Percentiles rank a stretch among this genome's conserved stretches.
phyloP scores from a whole-genome alignment of 73 alveolate genomes.

The Paramecium pentaurelia region DNA sequence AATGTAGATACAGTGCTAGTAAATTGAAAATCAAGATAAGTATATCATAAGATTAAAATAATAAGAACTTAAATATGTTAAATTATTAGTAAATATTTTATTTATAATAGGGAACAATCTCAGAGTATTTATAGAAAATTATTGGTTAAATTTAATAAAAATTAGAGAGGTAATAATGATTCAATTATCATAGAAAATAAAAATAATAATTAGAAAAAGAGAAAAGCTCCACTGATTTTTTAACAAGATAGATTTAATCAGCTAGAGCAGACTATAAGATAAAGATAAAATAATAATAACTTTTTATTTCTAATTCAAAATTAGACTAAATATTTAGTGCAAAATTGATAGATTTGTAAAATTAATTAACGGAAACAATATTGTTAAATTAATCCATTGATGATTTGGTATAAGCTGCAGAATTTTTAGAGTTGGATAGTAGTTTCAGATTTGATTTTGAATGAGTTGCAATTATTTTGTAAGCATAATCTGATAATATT shows the following conservation, averaged over 20 bases:
- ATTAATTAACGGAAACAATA: background rate
- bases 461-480: background rate
- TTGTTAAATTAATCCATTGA: background rate
- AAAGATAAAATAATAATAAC: background rate
- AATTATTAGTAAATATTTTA: background rate
- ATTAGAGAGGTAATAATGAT: background rate
- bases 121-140: background rate
- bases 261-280: background rate
- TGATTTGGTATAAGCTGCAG: background rate
- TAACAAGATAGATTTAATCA: background rate
- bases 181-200: background rate
- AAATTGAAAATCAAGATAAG: background rate
- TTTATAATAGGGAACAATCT: background rate
- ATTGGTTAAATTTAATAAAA: background rate
- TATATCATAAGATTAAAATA: background rate
- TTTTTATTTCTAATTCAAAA: background rate
- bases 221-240: background rate
- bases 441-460: background rate
- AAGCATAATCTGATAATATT: background rate
- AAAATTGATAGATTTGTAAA: background rate
- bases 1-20: background rate
- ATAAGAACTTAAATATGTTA: background rate
- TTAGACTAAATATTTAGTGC: background rate
- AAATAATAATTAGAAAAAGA: background rate
- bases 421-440: background rate